Evolutionary conservation across 2,329 filamentous ascomycete genomes (phyloP), one percentile per base, ranked within the genome.

Genomic region (Dothideomycetidae sp.): DNA sequence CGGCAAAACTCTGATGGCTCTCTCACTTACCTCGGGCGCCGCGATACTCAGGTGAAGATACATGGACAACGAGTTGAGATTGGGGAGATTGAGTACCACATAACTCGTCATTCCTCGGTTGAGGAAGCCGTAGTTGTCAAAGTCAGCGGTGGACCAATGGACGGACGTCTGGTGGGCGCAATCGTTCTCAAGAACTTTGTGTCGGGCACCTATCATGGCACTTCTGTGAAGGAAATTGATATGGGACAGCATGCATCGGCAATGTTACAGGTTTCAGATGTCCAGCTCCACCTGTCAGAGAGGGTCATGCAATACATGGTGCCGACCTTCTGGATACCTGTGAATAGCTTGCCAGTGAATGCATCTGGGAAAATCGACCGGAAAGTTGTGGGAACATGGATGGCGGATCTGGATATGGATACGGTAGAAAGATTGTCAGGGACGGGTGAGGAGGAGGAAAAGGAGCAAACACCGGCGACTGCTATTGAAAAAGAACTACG

Each of bases 401-500:
- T 26, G 7, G 21, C 21, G 7, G n/a, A n/a, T n/a, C 21, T 26
- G 21, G n/a, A 26, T 7, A 7, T n/a, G 7, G 21, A 26, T n/a
- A 26, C 21, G 21, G n/a, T n/a, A n/a, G n/a, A n/a, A n/a, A n/a
- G n/a, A n/a, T n/a, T n/a, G n/a, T n/a, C n/a, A n/a, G 21, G 21
- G n/a, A 7, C 13, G 11, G 7, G 14, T 11, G n/a, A 7, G 5
- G 28, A 12, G 5, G 14, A 30, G 14, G 35, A 17, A 5, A 4
- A 5, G 9, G 4, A 5, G 5, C 17, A 19, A 12, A 15, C 13
- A 5, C 14, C 10, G 4, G 16, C 16, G 14, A 13, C 13, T 19
- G n/a, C 26, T 11, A 18, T 7, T 5, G 60, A 65, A 39, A 44
- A 41, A 5, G 57, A 53, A 5, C 53, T 74, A 4, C 61, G 60